Base-by-base conservation (phyloP, 2,329 filamentous ascomycete species). In the Trichoderma sp. region DNA sequence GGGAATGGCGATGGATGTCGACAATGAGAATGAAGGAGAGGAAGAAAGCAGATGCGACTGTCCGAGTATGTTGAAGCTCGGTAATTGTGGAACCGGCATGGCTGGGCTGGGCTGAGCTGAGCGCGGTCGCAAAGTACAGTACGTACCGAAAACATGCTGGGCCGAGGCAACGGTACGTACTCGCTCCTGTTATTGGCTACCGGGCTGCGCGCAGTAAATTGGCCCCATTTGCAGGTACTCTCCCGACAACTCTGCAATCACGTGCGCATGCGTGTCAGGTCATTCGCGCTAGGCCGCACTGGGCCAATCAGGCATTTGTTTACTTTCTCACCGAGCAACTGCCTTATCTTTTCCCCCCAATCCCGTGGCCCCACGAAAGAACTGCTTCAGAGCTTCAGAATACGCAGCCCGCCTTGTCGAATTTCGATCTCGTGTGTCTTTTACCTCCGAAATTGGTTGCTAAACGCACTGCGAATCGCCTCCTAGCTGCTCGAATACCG, bases 311-410 rank as follows among this genome's bases (percentile, higher is more conserved):
- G 13, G 4, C 68, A 50, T 82, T 83, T 84, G 82, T 84, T 84
- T 84, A 84, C 82, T 83, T 82, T 80, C 77, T 70, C 64, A 73
- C 81, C 74, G 70, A 78, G 82, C 82, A 84, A 84, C 82, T 58
- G 55, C 36, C 55, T 68, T 61, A 68, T 68, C 67, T 50, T 47
- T 47, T n/a, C 28, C 68, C 47, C 61, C 59, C 28, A 63, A 34
- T 58, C 32, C 53, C 32, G 59, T 34, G 23, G 43, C 70, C 70
- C 70, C 64, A 71, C 64, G 64, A 55, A 57, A 59, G 30, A 20
- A 34, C 30, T 59, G 17, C 55, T 43, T 34, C 66, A 57, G 23
- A 34, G 28, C 57, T 59, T 59, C 28, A 34, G 7, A 6, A 20
- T 59, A 34, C 70, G 43, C 57, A 63, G 26, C 34, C 64, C 59